Evolutionary conservation across 192 early-diverging fungal genomes (phyloP).

Genomic region (Lobosporangium transversale): DNA sequence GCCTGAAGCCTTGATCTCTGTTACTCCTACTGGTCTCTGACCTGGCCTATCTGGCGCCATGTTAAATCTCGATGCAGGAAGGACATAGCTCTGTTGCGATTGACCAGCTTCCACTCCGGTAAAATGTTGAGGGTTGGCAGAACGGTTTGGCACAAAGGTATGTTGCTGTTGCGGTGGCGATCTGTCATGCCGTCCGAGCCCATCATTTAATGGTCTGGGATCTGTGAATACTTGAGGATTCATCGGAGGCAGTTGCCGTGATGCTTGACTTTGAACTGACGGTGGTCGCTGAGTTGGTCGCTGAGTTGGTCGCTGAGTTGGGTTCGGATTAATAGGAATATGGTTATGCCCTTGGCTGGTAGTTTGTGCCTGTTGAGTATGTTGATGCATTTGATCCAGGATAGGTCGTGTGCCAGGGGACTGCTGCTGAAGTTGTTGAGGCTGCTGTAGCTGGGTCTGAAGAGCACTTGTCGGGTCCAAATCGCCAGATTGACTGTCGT

Average conservation of each 20-base stretch:
- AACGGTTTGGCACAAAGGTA: background rate
- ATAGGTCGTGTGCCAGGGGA: constrained; percentile 35
- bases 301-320: constrained; percentile 27
- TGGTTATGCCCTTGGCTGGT: background rate
- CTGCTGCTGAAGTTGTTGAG: constrained; percentile 14
- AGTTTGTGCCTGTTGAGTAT: background rate
- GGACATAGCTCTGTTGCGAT: constrained; percentile 10
- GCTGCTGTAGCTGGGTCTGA: constrained; percentile 2
- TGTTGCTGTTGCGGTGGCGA: constrained; percentile 21
- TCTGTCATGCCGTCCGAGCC: constrained; percentile 6
- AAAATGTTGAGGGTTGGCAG: constrained; percentile 13
- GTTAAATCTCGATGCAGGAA: constrained; percentile 10
- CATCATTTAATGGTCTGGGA: constrained; percentile 2
- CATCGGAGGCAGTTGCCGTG: constrained; percentile 23
- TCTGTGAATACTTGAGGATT: constrained; percentile 8
- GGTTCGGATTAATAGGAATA: constrained; percentile 15
- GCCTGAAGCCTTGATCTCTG: constrained; percentile 12
- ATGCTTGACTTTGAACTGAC: constrained; percentile 13
- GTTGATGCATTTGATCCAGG: constrained; percentile 47
- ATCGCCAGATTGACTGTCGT: constrained; percentile 4
- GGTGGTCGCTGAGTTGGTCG: constrained; percentile 20
- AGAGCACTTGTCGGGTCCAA: background rate
- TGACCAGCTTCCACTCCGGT: constrained; percentile 20
- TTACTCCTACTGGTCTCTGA: constrained; percentile 18
- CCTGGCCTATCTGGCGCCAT: constrained; percentile 18